Conservation (phyloP, 768 basidiomycete genomes). For the Termitomyces sp. region DNA sequence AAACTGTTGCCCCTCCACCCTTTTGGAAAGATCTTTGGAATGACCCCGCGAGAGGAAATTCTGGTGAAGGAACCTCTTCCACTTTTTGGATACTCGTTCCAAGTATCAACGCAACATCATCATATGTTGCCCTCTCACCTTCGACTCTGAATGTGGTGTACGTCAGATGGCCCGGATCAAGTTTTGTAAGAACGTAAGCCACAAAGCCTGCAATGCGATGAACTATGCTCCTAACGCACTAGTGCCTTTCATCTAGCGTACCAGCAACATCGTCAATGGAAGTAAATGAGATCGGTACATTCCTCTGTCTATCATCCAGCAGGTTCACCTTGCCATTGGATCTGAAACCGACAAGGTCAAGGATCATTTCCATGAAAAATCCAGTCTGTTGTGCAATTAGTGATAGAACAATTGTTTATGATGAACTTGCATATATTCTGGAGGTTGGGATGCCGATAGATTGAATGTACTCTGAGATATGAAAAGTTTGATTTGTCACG, state of each 20-base stretch:
- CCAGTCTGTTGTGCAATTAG: not conserved
- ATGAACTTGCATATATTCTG: constrained; percentile 5
- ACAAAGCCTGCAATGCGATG: constrained; percentile 4
- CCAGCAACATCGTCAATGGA: constrained; percentile 8
- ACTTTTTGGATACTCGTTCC: constrained; percentile 6
- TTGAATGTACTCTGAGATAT: constrained; percentile 10
- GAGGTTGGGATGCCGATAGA: constrained; percentile 10
- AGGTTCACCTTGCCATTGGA: constrained; percentile 10
- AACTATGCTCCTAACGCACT: not conserved
- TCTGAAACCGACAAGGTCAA: constrained; percentile 5
- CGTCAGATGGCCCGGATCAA: constrained; percentile 23
- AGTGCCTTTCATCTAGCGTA: not conserved
- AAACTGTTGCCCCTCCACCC: constrained; percentile 1
- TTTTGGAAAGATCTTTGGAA: constrained; percentile 8
- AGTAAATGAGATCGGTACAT: constrained; percentile 8
- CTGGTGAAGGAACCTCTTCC: constrained; percentile 8
- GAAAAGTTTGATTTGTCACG: not conserved
- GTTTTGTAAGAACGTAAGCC: constrained; percentile 15
- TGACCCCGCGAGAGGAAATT: not conserved
- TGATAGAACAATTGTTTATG: not conserved
- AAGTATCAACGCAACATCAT: constrained; percentile 18
- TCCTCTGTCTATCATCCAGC: not conserved
- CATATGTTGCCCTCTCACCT: constrained; percentile 28
- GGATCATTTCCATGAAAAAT: constrained; percentile 8
- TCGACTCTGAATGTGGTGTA: constrained; percentile 29